Evolutionary conservation across 345 rosid species (phyloP).

Genomic region (Boechera retrofracta): DNA sequence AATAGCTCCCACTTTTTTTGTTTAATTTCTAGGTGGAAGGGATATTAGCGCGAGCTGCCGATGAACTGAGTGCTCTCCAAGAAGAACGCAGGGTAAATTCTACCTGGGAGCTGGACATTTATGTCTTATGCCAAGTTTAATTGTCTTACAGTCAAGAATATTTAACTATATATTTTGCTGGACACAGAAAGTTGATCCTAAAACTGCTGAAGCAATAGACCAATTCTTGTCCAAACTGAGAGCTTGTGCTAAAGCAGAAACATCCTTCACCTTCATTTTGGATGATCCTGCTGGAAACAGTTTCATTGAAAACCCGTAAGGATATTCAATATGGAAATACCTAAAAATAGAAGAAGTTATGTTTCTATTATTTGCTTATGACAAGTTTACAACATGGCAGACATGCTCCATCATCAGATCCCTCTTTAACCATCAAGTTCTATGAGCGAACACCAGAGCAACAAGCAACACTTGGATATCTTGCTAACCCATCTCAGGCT

Average conservation of each 20-base stretch:
- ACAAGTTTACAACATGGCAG: slow-evolving; percentile 48
- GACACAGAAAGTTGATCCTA: slow-evolving; percentile 79
- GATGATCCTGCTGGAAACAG: slow-evolving; percentile 98
- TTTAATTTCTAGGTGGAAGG: slow-evolving; percentile 71
- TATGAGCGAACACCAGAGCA: slow-evolving; percentile 90
- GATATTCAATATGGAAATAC: not conserved
- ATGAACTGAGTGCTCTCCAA: slow-evolving; percentile 90
- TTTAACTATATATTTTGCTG: slow-evolving; percentile 26
- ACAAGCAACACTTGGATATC: slow-evolving; percentile 77
- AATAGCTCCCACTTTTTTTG: not conserved
- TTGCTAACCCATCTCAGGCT: slow-evolving; percentile 57
- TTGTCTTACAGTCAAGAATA: slow-evolving; percentile 3
- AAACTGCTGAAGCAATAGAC: slow-evolving; percentile 92
- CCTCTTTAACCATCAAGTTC: slow-evolving; percentile 69
- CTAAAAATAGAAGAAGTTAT: not conserved
- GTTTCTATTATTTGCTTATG: slow-evolving; percentile 13
- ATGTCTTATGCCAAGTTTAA: not conserved
- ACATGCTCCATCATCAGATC: slow-evolving; percentile 87
- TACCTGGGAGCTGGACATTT: not conserved
- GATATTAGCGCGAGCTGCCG: slow-evolving; percentile 71
- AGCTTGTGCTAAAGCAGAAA: slow-evolving; percentile 74
- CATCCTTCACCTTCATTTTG: slow-evolving; percentile 72
- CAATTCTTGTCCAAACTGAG: slow-evolving; percentile 75
- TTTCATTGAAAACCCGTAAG: slow-evolving; percentile 97
- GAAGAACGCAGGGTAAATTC: slow-evolving; percentile 78